Conservation (phyloP, 2,329 filamentous ascomycete genomes). For the Aspergillus ustus region DNA sequence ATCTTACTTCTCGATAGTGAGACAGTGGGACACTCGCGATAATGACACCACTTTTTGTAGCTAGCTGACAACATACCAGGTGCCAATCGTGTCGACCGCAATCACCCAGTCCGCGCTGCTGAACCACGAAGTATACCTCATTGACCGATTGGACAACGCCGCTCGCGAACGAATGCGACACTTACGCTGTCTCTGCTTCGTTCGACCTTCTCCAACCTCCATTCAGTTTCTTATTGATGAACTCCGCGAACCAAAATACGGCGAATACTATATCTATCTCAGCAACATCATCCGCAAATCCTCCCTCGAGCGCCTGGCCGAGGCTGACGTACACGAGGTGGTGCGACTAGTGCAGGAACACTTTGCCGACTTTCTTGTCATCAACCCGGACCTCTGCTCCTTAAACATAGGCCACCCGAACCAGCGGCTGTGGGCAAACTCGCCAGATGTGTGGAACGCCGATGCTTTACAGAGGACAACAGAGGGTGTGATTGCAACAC, state of each 20-base stretch:
- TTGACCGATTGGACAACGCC: conserved; percentile 89
- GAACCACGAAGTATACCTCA: conserved; percentile 96
- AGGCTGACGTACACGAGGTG: conserved; percentile 96
- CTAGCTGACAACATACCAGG: conserved; percentile 49
- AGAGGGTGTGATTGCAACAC: conserved; percentile 81
- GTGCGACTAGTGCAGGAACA: conserved; percentile 93
- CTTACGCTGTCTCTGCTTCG: conserved; percentile 87
- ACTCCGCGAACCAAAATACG: conserved; percentile 92
- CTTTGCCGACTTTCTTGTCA: conserved; percentile 92
- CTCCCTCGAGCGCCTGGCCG: conserved; percentile 86
- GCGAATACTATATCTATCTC: conserved; percentile 96
- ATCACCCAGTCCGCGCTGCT: conserved; percentile 94
- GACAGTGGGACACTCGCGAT: conserved; percentile 65
- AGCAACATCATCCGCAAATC: conserved; percentile 98
- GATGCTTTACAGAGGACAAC: conserved; percentile 85
- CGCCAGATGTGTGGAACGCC: conserved; percentile 85
- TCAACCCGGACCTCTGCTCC: conserved; percentile 92
- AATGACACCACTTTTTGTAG: too few species aligned
- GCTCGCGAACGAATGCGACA: conserved; percentile 97
- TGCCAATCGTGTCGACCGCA: conserved; percentile 90
- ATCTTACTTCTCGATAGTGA: conserved; percentile 91
- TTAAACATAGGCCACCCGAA: conserved; percentile 73
- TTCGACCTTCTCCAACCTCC: conserved; percentile 88
- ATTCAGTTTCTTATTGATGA: conserved; percentile 95
- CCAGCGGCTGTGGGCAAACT: conserved; percentile 78